Base-by-base conservation (phyloP, 192 early-diverging fungal species). In the Rhizoclosmatium sp. region DNA sequence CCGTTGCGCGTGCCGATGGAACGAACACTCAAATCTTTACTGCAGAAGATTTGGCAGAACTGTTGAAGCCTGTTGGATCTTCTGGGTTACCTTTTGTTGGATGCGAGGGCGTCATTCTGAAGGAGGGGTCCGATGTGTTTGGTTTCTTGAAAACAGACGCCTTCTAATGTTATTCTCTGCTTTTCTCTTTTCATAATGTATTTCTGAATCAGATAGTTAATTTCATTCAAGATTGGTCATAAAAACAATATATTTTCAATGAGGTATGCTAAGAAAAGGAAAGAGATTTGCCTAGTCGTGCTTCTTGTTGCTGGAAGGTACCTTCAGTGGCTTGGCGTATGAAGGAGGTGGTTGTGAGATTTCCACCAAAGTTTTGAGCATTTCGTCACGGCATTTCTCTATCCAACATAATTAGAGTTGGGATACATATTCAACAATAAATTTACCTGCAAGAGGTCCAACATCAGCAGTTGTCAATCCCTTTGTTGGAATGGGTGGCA, bases 401-500 rank as follows among this genome's bases (percentile, higher is more conserved):
- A 64, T n/a, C n/a, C 12, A 42, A 47, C 19, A 19, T 45, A 41
- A 64, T 23, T 46, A 2, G 61, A 49, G 19, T 31, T 75, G 7
- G 2, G 40, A 7, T 59, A 5, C n/a, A n/a, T 14, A 12, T 65
- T 65, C 12, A 23, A 10, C 64, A 47, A 64, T 7, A 62, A 1
- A 62, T 10, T 44, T 47, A 75, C 73, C 75, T 5, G 58, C 4
- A 16, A 86, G 70, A 3, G 39, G 66, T 31, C 76, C 75, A 12
- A 86, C 81, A 69, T 86, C 81, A 16, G 60, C 70, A 16, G 65
- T 46, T 14, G 51, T 69, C 44, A 84, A 21, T 19, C 85, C 85
- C 4, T 12, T 62, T 3, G 85, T 86, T 3, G 59, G 23, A 31
- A 86, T 84, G 9, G 82, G 81, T 5, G 80, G 79, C 62, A 86